Evolutionary conservation across 257 asterid genomes (phyloP).

Genomic region (Solanum clarkiae): DNA sequence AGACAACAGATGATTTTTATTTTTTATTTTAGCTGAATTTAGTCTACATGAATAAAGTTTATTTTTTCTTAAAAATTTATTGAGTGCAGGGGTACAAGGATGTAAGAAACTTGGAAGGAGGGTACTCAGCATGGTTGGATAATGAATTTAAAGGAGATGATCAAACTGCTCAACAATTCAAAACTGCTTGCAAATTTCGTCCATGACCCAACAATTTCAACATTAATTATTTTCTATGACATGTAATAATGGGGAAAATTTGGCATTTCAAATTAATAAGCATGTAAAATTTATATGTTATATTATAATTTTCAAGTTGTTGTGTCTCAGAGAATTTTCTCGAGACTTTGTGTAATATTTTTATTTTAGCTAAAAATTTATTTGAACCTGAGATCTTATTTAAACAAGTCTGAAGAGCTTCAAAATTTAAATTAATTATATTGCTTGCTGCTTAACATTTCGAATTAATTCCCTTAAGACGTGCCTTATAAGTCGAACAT

Average conservation of each 20-base stretch:
- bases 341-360: background rate
- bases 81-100: constrained; percentile 4
- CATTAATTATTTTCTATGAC: background rate
- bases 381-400: background rate
- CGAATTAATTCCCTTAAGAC: background rate
- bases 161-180: constrained; percentile 1
- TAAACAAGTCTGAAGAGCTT: background rate
- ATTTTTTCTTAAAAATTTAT: background rate
- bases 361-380: background rate
- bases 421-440: background rate
- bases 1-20: background rate
- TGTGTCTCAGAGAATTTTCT: background rate
- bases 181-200: constrained; percentile 12
- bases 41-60: background rate
- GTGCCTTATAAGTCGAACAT: background rate
- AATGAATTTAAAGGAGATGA: constrained; percentile 8
- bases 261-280: background rate
- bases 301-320: background rate
- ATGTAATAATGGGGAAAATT: background rate
- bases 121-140: constrained; percentile 14
- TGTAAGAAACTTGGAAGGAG: constrained; percentile 9
- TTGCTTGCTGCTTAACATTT: background rate
- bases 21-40: background rate
- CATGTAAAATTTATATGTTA: background rate
- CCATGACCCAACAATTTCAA: background rate